Conservation (phyloP, 768 basidiomycete genomes). For the Scleroderma citrinum region DNA sequence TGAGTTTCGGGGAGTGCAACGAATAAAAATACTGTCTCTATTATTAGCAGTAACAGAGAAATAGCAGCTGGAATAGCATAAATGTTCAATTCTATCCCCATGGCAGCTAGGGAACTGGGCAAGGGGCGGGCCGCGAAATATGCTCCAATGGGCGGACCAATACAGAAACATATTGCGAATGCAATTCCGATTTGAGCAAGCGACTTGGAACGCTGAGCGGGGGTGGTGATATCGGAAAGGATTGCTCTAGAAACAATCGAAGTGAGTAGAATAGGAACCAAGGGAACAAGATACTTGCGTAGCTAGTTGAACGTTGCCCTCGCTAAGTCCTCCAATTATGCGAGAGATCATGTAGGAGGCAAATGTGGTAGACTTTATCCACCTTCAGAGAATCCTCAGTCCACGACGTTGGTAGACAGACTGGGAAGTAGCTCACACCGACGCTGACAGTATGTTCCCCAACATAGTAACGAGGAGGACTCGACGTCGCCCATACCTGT, state of each 20-base stretch:
- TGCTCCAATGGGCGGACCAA: slow-evolving; percentile 91
- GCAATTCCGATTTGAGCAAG: slow-evolving; percentile 94
- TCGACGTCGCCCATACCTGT: slow-evolving; percentile 83
- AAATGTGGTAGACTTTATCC: slow-evolving; percentile 88
- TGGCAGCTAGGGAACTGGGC: slow-evolving; percentile 48
- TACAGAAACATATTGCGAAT: slow-evolving; percentile 91
- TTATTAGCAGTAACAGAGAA: slow-evolving; percentile 67
- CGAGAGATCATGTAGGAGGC: slow-evolving; percentile 86
- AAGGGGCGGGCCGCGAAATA: slow-evolving; percentile 89
- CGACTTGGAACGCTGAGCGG: slow-evolving; percentile 74
- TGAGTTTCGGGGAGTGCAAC: slow-evolving; percentile 83
- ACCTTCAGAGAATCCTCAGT: slow-evolving; percentile 39
- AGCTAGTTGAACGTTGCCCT: slow-evolving; percentile 95
- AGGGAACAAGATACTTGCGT: slow-evolving; percentile 54
- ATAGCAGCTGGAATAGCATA: slow-evolving; percentile 88
- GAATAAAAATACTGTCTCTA: slow-evolving; percentile 77
- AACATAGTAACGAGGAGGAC: slow-evolving; percentile 84
- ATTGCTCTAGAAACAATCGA: slow-evolving; percentile 58
- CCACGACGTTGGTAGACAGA: slow-evolving; percentile 2
- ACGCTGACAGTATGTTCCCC: slow-evolving; percentile 88
- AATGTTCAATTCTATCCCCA: slow-evolving; percentile 70
- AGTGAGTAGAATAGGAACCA: neutral
- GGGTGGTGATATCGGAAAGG: slow-evolving; percentile 83
- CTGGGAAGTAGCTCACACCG: slow-evolving; percentile 49
- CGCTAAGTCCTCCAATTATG: slow-evolving; percentile 87